Conservation (phyloP, 352 stramenopile species). For the Saprolegnia diclina region DNA sequence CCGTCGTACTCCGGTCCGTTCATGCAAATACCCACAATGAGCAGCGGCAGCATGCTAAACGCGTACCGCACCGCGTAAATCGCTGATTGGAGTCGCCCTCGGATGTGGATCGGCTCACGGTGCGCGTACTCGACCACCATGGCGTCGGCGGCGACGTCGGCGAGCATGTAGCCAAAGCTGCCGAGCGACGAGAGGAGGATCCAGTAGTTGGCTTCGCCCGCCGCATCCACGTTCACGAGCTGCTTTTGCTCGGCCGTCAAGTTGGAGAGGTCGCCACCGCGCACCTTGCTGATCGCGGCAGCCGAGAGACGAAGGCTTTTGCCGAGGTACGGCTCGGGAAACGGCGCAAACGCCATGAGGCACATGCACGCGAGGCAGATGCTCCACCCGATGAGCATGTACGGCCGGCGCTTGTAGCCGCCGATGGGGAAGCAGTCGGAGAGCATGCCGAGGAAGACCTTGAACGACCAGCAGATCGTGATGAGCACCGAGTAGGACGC, state of each 20-base stretch:
- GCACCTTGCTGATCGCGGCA: background rate
- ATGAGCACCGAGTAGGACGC: conserved; percentile 27
- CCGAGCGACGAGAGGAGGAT: conserved; percentile 46
- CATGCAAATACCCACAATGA: conserved; percentile 40
- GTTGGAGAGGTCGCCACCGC: conserved; percentile 26
- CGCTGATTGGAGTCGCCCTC: conserved; percentile 40
- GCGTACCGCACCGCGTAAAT: conserved; percentile 41
- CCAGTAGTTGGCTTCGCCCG: conserved; percentile 35
- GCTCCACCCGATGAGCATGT: conserved; percentile 29
- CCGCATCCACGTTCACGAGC: conserved; percentile 36
- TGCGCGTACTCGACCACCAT: conserved; percentile 48
- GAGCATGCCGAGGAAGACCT: conserved; percentile 40
- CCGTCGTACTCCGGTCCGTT: conserved; percentile 42
- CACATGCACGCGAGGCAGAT: background rate
- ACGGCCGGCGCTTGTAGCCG: conserved; percentile 26
- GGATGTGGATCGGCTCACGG: conserved; percentile 38
- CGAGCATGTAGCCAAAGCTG: conserved; percentile 41
- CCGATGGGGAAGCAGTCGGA: conserved; percentile 34
- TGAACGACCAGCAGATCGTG: conserved; percentile 31
- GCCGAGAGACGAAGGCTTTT: background rate
- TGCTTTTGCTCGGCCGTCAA: conserved; percentile 31
- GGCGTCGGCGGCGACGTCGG: conserved; percentile 42
- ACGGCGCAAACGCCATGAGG: conserved; percentile 10
- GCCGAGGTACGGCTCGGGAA: conserved; percentile 10
- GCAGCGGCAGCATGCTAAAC: conserved; percentile 38